Evolutionary conservation across 805 yeast genomes (phyloP), one percentile per base, ranked within the genome.

Genomic region (Ogataea paradorogensis): DNA sequence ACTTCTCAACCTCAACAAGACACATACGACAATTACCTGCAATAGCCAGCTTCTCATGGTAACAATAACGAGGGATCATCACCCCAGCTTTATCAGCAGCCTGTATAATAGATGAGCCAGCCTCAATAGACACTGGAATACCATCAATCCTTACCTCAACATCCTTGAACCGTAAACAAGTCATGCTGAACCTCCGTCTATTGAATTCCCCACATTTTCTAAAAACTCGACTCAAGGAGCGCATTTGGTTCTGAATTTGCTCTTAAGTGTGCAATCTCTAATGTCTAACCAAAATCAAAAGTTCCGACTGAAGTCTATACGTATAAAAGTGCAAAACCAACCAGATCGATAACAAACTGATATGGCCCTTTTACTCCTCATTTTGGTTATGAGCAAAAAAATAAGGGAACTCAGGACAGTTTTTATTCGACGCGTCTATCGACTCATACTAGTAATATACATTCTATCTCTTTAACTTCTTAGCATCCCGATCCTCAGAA

Each of bases 21-120:
- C 95, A 86, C 95, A 86, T 86, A 65, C 95, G 82, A 65, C 95
- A 86, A 69, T 86, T 87, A 59, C 95, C 95, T 9, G 95, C 95
- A 58, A 86, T 77, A 25, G 95, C 90, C 50, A 87, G 74, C 65
- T 86, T 85, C 58, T 87, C 95, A 66, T 87, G 95, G 73, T 84
- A 87, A 67, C 95, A 87, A 71, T 87, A 87, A 51, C 95, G 76
- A 29, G 95, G 95, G 36, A 87, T 82, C 43, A 82, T 73, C 30
- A 85, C 90, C 41, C 95, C 95, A 28, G 95, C 95, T 66, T 82
- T 81, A 58, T 87, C 95, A 49, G 91, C 88, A 36, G 95, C 95
- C 67, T 87, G 95, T 59, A 87, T 86, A 47, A 87, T 81, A 14
- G 95, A 82, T 30, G 95, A 77, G 2, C 95, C 95, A 34, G 89